These are phyloP conservation scores for Rugosomyces carneus DNA, from an alignment of 1,284 basidiomycete genomes.

Conservation along the genomic window DNA sequence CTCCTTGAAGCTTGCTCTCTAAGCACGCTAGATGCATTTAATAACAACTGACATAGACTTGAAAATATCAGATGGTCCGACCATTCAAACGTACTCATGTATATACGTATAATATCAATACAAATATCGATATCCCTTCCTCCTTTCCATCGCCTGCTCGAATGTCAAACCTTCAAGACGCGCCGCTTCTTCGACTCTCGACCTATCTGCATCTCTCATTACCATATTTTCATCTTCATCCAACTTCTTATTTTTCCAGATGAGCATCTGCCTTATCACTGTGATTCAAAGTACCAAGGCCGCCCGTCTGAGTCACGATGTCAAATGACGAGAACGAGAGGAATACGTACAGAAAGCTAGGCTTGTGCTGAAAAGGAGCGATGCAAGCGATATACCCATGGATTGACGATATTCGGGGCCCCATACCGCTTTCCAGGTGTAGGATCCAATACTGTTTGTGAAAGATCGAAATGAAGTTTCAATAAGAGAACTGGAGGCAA, in stretches of 20 bases:
- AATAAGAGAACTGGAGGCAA: neutral
- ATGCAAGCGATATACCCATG: conserved; percentile 40
- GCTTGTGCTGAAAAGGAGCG: conserved; percentile 32
- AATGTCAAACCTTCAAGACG: conserved; percentile 44
- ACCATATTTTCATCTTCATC: conserved; percentile 39
- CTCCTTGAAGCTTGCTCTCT: no score
- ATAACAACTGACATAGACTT: no score
- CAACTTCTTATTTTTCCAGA: conserved; percentile 37
- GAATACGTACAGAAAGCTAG: conserved; percentile 32
- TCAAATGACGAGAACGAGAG: neutral
- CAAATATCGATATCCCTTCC: conserved; percentile 43
- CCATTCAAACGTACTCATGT: no score
- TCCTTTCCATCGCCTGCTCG: conserved; percentile 42
- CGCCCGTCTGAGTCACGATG: no score
- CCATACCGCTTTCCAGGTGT: conserved; percentile 48
- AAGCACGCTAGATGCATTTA: no score
- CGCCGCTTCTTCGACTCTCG: conserved; percentile 43
- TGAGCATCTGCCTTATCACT: conserved; percentile 44
- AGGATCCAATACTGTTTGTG: conserved; percentile 40
- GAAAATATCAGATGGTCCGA: no score
- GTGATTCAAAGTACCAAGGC: no score
- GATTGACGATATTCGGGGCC: conserved; percentile 45
- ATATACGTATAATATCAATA: no score
- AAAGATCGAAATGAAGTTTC: neutral
- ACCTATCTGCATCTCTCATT: conserved; percentile 33